Base-by-base conservation (phyloP, 805 yeast species). In the Sugiyamaella qingdaonensis region DNA sequence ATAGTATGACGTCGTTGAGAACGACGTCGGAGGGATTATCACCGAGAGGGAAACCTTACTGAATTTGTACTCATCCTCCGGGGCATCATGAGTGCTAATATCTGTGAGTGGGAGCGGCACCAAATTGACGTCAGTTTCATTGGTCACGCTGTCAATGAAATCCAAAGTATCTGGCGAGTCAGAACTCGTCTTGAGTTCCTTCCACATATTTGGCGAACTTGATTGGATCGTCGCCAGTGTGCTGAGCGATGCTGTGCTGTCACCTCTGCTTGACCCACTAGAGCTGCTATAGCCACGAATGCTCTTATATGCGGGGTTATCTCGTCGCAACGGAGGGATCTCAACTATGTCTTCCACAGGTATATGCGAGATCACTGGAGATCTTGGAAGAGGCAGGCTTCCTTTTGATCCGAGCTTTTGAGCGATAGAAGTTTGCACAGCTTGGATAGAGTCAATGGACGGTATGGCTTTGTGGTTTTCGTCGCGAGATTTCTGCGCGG, bases 321-420 rank as follows among this genome's bases (percentile, higher is more conserved):
- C 55, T 24, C 52, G 35, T 10, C 29, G 19, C 14, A 52, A 31
- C 24, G 54, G 42, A n/a, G 51, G 44, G 24, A 46, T 32, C 9
- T 51, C 54, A 27, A 44, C 29, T 11, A 44, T 45, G 11, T 49
- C 51, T 10, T 47, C 56, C 18, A 42, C 55, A 10, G 55, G 58
- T 9, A 54, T 44, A 10, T 37, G 39, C 14, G 55, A 48, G 18
- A 52, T 51, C n/a, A 54, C 41, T 8, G 60, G 60, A 5, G 54
- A 46, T 33, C 36, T 21, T 1, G 60, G 53, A 18, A 49, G 48
- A 11, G 60, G 60, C 8, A 57, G 52, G 10, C 44, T 14, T n/a
- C 13, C 46, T 9, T 31, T 14, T 18, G 34, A n/a, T 11, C 54
- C 50, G 16, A 48, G 49, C 14, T 27, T 47, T 35, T 48, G 27